Evolutionary conservation across 768 basidiomycete species (phyloP).

Genomic region (Candolleomyces aberdarensis): DNA sequence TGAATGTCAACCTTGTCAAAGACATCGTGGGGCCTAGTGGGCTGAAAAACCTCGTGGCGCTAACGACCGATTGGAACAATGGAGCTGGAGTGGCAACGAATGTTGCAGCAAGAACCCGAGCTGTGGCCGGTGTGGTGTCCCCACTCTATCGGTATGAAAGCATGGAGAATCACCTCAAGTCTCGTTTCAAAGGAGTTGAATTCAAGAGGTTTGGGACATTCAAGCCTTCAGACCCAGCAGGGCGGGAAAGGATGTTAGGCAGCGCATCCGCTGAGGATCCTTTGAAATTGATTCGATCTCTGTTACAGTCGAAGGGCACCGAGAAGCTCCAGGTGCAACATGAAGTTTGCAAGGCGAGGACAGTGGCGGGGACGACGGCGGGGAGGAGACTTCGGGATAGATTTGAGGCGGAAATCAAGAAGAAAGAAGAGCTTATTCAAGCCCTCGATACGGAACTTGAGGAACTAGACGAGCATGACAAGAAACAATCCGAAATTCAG

Average conservation of each 20-base stretch:
- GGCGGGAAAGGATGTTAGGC: not conserved
- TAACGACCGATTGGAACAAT: not conserved
- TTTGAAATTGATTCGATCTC: not conserved
- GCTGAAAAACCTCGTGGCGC: not conserved
- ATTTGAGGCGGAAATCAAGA: not conserved
- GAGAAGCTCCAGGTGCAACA: not conserved
- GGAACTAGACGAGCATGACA: not conserved
- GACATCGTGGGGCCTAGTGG: not conserved
- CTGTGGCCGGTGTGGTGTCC: not conserved
- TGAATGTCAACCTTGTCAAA: not conserved
- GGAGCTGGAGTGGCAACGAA: not conserved
- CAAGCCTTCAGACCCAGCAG: not conserved
- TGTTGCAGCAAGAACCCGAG: not conserved
- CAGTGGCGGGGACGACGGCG: not conserved
- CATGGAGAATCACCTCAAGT: not conserved
- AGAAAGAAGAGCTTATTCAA: not conserved
- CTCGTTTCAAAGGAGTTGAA: not conserved
- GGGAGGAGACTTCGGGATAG: not conserved
- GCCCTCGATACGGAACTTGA: not conserved
- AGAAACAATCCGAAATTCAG: not conserved
- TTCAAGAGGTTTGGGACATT: not conserved
- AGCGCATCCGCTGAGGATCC: not conserved
- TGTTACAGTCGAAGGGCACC: not conserved
- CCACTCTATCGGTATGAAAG: not conserved
- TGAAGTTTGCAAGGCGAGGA: not conserved